Conservation (phyloP, 177 flowering plant genomes). For the Vitis hybrid region DNA sequence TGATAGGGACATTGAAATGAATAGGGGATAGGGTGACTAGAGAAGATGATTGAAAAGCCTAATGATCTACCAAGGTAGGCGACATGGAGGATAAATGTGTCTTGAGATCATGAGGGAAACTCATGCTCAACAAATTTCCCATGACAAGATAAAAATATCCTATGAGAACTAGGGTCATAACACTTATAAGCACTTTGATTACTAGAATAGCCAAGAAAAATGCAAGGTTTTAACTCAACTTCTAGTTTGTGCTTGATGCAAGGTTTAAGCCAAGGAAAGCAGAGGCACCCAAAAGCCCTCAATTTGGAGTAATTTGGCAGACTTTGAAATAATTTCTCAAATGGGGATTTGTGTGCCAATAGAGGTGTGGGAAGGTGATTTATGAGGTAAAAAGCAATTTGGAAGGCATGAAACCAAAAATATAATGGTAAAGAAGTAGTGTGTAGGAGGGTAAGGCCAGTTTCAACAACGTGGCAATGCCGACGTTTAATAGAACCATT, state of each 20-base stretch:
- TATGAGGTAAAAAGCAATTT: background rate
- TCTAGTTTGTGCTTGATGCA: background rate
- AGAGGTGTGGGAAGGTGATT: background rate
- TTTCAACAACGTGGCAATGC: too few species aligned
- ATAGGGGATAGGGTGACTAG: too few species aligned
- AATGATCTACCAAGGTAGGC: too few species aligned
- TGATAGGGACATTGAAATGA: too few species aligned
- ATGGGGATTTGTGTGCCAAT: background rate
- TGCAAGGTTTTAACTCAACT: background rate
- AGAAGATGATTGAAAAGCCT: too few species aligned
- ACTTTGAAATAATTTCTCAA: too few species aligned
- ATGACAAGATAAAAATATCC: slow-evolving; percentile 10
- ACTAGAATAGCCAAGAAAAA: slow-evolving; percentile 9
- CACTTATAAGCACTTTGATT: slow-evolving; percentile 1
- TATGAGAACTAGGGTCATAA: background rate
- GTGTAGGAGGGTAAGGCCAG: background rate
- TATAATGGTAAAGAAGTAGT: background rate
- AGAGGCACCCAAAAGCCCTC: background rate
- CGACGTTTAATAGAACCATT: too few species aligned
- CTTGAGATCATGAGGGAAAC: slow-evolving; percentile 3
- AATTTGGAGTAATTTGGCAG: background rate
- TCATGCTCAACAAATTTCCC: slow-evolving; percentile 10
- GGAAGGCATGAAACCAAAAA: background rate
- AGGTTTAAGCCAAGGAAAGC: background rate
- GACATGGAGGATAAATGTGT: too few species aligned